Conservation (phyloP, 352 stramenopile genomes). For the Phytophthora meadii region DNA sequence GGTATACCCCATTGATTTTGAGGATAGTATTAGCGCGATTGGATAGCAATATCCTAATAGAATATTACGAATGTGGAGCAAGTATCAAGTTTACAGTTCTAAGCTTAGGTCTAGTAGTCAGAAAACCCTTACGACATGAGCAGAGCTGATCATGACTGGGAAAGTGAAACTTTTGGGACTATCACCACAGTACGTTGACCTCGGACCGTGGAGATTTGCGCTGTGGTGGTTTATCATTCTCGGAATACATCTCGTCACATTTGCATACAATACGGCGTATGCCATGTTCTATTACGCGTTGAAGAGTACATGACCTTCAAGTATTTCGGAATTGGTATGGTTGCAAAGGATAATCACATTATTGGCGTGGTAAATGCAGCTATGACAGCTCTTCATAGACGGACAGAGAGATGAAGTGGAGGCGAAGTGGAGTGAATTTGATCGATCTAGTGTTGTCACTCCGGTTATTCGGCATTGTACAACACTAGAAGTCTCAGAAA, state of each 20-base stretch:
- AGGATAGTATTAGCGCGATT: slow-evolving; percentile 10
- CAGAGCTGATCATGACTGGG: no score
- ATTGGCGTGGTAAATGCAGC: slow-evolving; percentile 31
- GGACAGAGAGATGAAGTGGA: slow-evolving; percentile 23
- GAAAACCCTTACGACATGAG: no score
- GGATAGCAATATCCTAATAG: background rate
- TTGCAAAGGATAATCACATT: slow-evolving; percentile 12
- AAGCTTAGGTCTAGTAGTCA: no score
- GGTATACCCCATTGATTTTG: slow-evolving; percentile 19
- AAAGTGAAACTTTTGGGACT: no score
- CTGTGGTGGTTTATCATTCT: slow-evolving; percentile 24
- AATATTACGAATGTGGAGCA: no score
- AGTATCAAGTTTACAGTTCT: no score
- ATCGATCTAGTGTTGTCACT: slow-evolving; percentile 25
- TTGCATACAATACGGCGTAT: slow-evolving; percentile 22
- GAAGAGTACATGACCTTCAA: slow-evolving; percentile 23
- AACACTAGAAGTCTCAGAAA: slow-evolving; percentile 29
- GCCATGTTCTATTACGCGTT: slow-evolving; percentile 32
- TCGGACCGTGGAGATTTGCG: slow-evolving; percentile 8
- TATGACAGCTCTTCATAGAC: slow-evolving; percentile 29
- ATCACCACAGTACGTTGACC: slow-evolving; percentile 15
- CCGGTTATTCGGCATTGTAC: slow-evolving; percentile 45
- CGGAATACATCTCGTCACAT: slow-evolving; percentile 10
- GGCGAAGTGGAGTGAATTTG: slow-evolving; percentile 24
- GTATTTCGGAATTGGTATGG: slow-evolving; percentile 32